Evolutionary conservation across 495 filamentous ascomycete genomes (phyloP), one percentile per base, ranked within the genome.

Genomic region (Xylaria acuta): DNA sequence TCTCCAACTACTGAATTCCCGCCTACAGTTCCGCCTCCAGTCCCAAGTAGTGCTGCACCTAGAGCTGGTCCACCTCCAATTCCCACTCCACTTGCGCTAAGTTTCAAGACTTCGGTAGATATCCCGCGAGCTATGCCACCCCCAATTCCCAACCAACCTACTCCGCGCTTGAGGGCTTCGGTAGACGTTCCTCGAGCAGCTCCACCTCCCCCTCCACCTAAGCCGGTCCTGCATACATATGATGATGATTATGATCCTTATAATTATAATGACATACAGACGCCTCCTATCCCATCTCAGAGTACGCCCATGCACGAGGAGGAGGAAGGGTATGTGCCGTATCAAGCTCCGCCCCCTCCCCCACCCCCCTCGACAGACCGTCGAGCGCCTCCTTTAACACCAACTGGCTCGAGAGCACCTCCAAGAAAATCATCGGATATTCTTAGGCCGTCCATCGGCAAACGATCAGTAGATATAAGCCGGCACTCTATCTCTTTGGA

Each of bases 161-260:
- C 88, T 11, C 88, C 88, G 76, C 73, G 41, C 73, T 81, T 56
- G 65, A 80, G 70, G 56, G 80, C 83, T 69, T 94, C 92, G 9
- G 80, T 88, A 18, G 92, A 94, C 63, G 86, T 90, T 73, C 92
- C 93, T 27, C 86, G 91, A 73, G 90, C 86, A 51, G 90, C 90
- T 30, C 91, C 90, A 7, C 90, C 91, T 1, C 88, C 91, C 36
- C 92, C 85, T 22, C 85, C 85, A 7, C 83, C 86, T 25, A 83
- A 84, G 70, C 84, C 89, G 69, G 75, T 75, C 53, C 80, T 85
- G 45, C 82, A 84, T 7, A 80, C 77, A 30, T 80, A 85, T 72
- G 88, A 92, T 66, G 90, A 92, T 34, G 90, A 93, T 43, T 93
- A 93, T 74, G 92, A 94, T 74, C 90, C 91, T 18, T 93, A 90